Evolutionary conservation across 441 rosid genomes (phyloP).

Genomic region (Dalechampia spathulata): DNA sequence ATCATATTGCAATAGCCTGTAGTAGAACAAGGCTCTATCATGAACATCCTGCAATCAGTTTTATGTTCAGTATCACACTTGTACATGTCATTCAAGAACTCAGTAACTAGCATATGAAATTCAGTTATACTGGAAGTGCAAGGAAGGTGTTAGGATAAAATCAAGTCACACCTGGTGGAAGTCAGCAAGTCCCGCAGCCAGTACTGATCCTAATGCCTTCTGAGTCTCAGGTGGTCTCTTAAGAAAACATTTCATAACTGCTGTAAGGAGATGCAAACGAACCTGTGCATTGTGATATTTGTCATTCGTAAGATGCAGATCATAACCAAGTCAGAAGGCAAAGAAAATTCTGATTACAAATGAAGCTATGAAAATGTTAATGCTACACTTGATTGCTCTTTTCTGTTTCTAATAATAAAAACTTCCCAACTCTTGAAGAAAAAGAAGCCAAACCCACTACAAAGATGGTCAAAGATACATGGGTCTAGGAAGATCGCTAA

Average conservation of each 20-base stretch:
- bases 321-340: neutral
- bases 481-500: neutral
- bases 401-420: neutral
- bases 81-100: slow-evolving; percentile 4
- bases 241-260: slow-evolving; percentile 91
- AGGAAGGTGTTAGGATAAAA: neutral
- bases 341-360: neutral
- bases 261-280: slow-evolving; percentile 90
- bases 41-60: slow-evolving; percentile 82
- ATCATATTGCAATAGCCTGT: slow-evolving; percentile 73
- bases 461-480: neutral
- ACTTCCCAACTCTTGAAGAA: neutral
- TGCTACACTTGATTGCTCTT: neutral
- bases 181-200: slow-evolving; percentile 89
- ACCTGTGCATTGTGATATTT: slow-evolving; percentile 47
- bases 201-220: slow-evolving; percentile 79
- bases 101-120: neutral
- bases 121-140: neutral
- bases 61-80: slow-evolving; percentile 14
- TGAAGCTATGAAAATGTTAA: neutral
- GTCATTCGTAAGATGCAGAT: slow-evolving; percentile 12
- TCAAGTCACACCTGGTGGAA: slow-evolving; percentile 65
- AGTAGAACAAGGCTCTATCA: slow-evolving; percentile 95
- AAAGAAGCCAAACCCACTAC: neutral
- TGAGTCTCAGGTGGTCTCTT: slow-evolving; percentile 96